phyloP scores from a whole-genome alignment of 176 grass and related monocot genomes.

The Stipa capillata region DNA sequence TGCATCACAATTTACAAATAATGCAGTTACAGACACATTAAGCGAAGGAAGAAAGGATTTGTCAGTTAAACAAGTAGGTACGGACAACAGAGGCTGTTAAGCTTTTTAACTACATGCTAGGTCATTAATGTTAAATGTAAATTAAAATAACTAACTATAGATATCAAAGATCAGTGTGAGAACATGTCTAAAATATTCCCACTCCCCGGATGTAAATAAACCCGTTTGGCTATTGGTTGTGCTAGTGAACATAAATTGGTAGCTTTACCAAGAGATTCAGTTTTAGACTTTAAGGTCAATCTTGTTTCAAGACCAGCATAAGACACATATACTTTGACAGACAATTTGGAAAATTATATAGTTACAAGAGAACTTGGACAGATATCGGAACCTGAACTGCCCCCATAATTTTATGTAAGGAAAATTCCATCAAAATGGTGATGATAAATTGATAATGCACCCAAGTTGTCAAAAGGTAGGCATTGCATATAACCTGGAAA shows the following conservation, averaged over 20 bases:
- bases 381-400: neutral
- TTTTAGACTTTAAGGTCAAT: neutral
- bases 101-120: neutral
- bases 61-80: neutral
- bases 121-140: neutral
- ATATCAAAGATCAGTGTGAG: neutral
- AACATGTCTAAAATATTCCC: neutral
- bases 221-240: neutral
- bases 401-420: neutral
- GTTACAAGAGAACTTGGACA: neutral
- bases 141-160: neutral
- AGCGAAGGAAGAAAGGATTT: neutral
- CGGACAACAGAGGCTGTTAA: neutral
- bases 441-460: neutral
- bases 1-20: neutral
- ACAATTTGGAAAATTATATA: neutral
- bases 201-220: neutral
- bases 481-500: constrained; percentile 66
- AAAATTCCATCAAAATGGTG: neutral
- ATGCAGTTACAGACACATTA: neutral
- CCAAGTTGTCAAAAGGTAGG: neutral
- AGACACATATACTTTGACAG: neutral
- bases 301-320: neutral
- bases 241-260: neutral
- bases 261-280: neutral